A percentile compares a stretch with the other conserved stretches of the same genome.
phyloP scores from a whole-genome alignment of 2,329 filamentous ascomycete species.

The Amphichorda felina region DNA sequence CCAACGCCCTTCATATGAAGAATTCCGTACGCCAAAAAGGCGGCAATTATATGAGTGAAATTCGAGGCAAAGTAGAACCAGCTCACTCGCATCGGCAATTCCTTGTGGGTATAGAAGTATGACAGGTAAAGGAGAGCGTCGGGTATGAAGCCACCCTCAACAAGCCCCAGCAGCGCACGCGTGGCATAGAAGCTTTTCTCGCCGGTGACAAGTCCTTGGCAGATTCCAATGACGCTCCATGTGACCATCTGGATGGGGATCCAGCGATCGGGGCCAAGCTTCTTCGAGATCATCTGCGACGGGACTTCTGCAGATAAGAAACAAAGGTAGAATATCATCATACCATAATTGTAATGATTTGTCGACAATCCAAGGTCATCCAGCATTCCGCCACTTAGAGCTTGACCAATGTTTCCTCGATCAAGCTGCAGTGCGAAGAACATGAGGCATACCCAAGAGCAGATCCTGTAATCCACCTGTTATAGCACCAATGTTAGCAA shows the following conservation, averaged over 20 bases:
- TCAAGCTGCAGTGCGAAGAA: constrained; percentile 55
- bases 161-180: constrained; percentile 38
- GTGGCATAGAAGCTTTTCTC: constrained; percentile 36
- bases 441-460: constrained; percentile 25
- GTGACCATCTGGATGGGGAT: constrained; percentile 42
- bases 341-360: constrained; percentile 39
- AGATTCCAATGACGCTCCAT: constrained; percentile 31
- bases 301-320: constrained; percentile 23
- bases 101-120: constrained; percentile 61
- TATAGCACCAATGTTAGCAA: neutral
- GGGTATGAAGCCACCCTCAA: constrained; percentile 46
- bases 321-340: constrained; percentile 31
- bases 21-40: constrained; percentile 31
- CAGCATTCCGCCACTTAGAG: constrained; percentile 50
- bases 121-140: constrained; percentile 53
- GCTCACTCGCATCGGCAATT: constrained; percentile 54
- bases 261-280: constrained; percentile 45
- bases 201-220: constrained; percentile 38
- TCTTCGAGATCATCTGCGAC: constrained; percentile 47
- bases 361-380: constrained; percentile 33
- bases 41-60: constrained; percentile 30
- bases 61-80: constrained; percentile 53
- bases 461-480: constrained; percentile 35
- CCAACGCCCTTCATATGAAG: constrained; percentile 36
- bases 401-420: constrained; percentile 50